Base-by-base conservation (phyloP, 192 early-diverging fungal species). In the Podila minutissima region DNA sequence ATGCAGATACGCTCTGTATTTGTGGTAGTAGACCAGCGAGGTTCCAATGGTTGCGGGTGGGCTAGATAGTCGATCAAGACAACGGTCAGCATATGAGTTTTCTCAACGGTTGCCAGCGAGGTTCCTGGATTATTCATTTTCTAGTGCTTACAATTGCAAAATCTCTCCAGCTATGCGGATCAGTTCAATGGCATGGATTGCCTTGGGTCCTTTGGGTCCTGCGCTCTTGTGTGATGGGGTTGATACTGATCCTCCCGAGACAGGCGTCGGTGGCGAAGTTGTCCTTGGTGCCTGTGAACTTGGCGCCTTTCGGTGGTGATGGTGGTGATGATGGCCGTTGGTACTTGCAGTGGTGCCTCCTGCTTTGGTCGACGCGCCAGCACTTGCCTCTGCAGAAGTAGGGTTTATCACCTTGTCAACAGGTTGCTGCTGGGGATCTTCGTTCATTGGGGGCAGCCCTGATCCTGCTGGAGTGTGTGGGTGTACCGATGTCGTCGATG, bases 1-100 rank as follows among this genome's bases (percentile, higher is more conserved):
- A 37, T 81, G 71, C 8, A 81, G n/a, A 33, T 81, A 81, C 5
- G 77, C 77, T 5, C 77, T 71, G 69, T 82, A 88, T 38, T 83
- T 83, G 66, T 88, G 87, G 46, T 86, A 86, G 58, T 88, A 88
- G 7, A 85, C 65, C 12, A 88, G 69, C 11, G 83, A 74, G n/a
- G 87, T 86, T 51, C 77, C 85, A 37, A 83, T 85, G 19, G 87
- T 86, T 35, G 76, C 71, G 28, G 84, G 75, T 24, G 87, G 87
- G 29, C 87, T 88, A 71, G 11, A 32, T 28, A 6, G 32, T 11
- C 9, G 41, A 46, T 17, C 41, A 46, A 17, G 41, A 46, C 0
- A 46, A 15, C 3, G 41, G 41, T 46, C 8, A 46, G 8, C 3
- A 46, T 41, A 46, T 17, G 15, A 46, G 0, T 46, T 46, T 17